phyloP scores from a whole-genome alignment of 495 filamentous ascomycete species.

The Gamarada debralockiae region DNA sequence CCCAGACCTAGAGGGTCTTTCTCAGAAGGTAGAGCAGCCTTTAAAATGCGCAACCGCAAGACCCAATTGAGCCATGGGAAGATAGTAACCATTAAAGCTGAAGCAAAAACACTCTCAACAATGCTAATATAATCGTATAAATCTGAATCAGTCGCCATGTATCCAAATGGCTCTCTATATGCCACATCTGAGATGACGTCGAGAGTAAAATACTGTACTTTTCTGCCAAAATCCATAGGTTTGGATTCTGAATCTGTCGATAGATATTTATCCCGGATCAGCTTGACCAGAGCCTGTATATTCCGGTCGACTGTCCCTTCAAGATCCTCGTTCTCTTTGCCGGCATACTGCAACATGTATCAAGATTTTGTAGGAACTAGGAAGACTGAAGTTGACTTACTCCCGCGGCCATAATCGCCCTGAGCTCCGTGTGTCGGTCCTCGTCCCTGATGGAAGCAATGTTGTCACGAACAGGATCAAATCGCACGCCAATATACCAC shows the following conservation, averaged over 20 bases:
- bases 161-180: slow-evolving; percentile 48
- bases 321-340: slow-evolving; percentile 39
- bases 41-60: slow-evolving; percentile 35
- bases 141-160: slow-evolving; percentile 43
- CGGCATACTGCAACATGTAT: slow-evolving; percentile 31
- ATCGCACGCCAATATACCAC: slow-evolving; percentile 27
- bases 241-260: slow-evolving; percentile 22
- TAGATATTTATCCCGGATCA: slow-evolving; percentile 32
- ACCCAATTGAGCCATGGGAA: slow-evolving; percentile 29
- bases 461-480: slow-evolving; percentile 32
- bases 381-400: background rate
- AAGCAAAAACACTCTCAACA: background rate
- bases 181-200: slow-evolving; percentile 45
- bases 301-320: slow-evolving; percentile 42
- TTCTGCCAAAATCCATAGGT: slow-evolving; percentile 38
- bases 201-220: slow-evolving; percentile 39
- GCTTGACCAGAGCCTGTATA: slow-evolving; percentile 31
- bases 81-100: slow-evolving; percentile 8
- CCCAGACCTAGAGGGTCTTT: slow-evolving; percentile 49
- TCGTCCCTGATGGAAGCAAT: slow-evolving; percentile 32
- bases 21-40: slow-evolving; percentile 40
- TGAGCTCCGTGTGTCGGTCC: slow-evolving; percentile 28
- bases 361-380: background rate
- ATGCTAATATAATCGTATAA: slow-evolving; percentile 37
- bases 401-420: slow-evolving; percentile 32